These are phyloP conservation scores for Huntiella omanensis DNA, from an alignment of 2,329 filamentous ascomycete species.

Conservation along the genomic window DNA sequence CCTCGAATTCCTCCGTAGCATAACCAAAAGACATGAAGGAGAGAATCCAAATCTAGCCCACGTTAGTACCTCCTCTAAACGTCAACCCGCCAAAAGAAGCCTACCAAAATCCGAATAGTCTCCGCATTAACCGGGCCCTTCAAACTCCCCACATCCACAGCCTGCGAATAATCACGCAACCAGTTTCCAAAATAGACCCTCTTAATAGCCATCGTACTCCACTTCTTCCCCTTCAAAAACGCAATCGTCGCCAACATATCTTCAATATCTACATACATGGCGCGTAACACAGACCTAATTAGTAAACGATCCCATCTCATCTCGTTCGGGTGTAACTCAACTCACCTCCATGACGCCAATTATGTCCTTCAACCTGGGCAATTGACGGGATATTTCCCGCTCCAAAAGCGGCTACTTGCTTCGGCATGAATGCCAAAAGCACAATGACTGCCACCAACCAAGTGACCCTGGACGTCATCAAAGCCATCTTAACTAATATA, in stretches of 20 bases:
- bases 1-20: slow-evolving; percentile 63
- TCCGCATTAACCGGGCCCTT: slow-evolving; percentile 55
- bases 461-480: slow-evolving; percentile 26
- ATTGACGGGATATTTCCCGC: slow-evolving; percentile 56
- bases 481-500: too few species aligned
- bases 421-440: slow-evolving; percentile 36
- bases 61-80: background rate
- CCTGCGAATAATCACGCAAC: slow-evolving; percentile 71
- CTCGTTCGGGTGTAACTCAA: background rate
- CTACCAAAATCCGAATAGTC: slow-evolving; percentile 54
- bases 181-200: slow-evolving; percentile 75
- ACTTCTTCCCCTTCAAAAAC: slow-evolving; percentile 67
- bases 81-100: slow-evolving; percentile 8
- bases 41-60: slow-evolving; percentile 28
- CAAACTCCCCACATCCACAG: slow-evolving; percentile 60
- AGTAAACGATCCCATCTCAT: background rate
- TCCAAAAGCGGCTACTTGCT: slow-evolving; percentile 41
- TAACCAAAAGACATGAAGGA: slow-evolving; percentile 54
- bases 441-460: slow-evolving; percentile 34
- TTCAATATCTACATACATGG: slow-evolving; percentile 42
- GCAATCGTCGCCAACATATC: slow-evolving; percentile 62
- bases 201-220: slow-evolving; percentile 61
- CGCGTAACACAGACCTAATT: background rate
- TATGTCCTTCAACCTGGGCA: slow-evolving; percentile 42
- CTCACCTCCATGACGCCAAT: slow-evolving; percentile 49